These are phyloP conservation scores for Sclerotinia glacialis DNA, from an alignment of 2,329 filamentous ascomycete species.

Conservation along the genomic window DNA sequence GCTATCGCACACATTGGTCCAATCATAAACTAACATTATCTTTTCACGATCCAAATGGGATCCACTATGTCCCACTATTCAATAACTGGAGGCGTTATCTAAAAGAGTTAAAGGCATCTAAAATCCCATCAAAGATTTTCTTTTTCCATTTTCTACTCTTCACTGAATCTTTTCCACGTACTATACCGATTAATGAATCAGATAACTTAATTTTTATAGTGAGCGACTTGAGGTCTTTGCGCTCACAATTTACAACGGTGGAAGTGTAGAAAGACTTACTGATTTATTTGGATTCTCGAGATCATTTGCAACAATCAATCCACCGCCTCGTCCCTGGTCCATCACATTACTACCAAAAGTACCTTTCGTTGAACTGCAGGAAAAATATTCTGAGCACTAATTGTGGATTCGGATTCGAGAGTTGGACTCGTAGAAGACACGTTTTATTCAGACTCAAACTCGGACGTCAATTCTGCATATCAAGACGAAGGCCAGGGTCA, in stretches of 20 bases:
- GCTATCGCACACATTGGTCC: not conserved
- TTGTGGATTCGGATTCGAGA: constrained; percentile 15
- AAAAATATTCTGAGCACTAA: not conserved
- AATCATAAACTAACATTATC: constrained; percentile 6
- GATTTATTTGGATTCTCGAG: not conserved
- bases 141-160: not conserved
- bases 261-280: constrained; percentile 38
- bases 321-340: not conserved
- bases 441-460: constrained; percentile 29
- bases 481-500: constrained; percentile 16
- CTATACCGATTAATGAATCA: constrained; percentile 5
- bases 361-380: not conserved
- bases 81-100: constrained; percentile 1
- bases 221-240: constrained; percentile 42
- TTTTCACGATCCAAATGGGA: not conserved
- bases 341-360: not conserved
- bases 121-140: constrained; percentile 9
- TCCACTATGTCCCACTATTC: constrained; percentile 10
- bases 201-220: constrained; percentile 29
- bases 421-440: constrained; percentile 37
- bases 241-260: constrained; percentile 32
- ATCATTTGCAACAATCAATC: constrained; percentile 6
- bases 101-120: constrained; percentile 14
- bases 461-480: constrained; percentile 8
- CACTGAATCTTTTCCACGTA: not conserved